These are phyloP conservation scores for Hyphopichia wangnamkhiaoensis DNA, from an alignment of 1,139 yeast genomes.

Conservation along the genomic window DNA sequence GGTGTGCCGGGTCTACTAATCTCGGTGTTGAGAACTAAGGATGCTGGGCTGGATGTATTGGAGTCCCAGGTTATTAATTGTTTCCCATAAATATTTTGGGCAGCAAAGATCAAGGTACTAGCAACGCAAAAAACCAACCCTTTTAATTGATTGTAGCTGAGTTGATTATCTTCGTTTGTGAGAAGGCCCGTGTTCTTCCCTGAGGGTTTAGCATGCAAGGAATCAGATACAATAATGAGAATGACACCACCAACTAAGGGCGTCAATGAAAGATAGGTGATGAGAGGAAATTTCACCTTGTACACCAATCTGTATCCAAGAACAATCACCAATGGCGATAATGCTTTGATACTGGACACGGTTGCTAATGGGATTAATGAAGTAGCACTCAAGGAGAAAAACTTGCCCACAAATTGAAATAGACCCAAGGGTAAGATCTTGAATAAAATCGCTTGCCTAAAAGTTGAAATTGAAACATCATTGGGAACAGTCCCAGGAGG, in stretches of 20 bases:
- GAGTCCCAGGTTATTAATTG: constrained; percentile 40
- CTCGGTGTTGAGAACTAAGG: constrained; percentile 31
- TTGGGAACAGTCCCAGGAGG: constrained; percentile 35
- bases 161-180: constrained; percentile 12
- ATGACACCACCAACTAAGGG: constrained; percentile 43
- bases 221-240: constrained; percentile 34
- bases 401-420: constrained; percentile 41
- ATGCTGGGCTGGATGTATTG: constrained; percentile 21
- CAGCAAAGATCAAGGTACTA: constrained; percentile 39
- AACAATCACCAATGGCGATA: constrained; percentile 41
- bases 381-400: constrained; percentile 39
- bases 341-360: constrained; percentile 41
- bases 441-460: constrained; percentile 21
- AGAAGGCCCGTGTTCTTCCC: constrained; percentile 8
- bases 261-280: constrained; percentile 36
- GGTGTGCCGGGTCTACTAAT: constrained; percentile 18
- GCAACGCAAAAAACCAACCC: constrained; percentile 33
- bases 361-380: constrained; percentile 42
- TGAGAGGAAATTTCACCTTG: constrained; percentile 31
- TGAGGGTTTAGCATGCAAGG: constrained; percentile 13
- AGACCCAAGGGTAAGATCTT: constrained; percentile 41
- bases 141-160: constrained; percentile 24
- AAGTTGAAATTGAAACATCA: constrained; percentile 20
- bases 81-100: constrained; percentile 45
- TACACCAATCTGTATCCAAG: constrained; percentile 35